These are phyloP conservation scores for Parachlorella kessleri DNA, from an alignment of 139 green algal species.

Conservation along the genomic window DNA sequence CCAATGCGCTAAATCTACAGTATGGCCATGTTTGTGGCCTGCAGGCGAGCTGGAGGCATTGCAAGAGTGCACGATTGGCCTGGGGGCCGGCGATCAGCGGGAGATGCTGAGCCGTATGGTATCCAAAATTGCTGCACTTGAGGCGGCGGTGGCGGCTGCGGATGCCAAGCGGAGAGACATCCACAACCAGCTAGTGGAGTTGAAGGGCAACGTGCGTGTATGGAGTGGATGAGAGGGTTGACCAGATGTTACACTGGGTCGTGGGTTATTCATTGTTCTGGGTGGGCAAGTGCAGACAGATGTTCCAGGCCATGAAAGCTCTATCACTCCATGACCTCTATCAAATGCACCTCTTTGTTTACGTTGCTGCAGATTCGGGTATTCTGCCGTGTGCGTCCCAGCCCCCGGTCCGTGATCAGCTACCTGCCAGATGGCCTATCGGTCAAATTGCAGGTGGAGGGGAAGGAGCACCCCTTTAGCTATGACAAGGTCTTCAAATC, in stretches of 20 bases:
- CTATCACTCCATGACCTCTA: no score
- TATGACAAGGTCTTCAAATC: slow-evolving; percentile 86
- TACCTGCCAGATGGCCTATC: slow-evolving; percentile 54
- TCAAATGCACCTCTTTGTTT: no score
- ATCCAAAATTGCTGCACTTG: slow-evolving; percentile 63
- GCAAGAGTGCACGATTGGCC: slow-evolving; percentile 53
- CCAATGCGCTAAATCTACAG: no score
- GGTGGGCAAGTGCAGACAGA: no score
- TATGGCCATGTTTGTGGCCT: background rate
- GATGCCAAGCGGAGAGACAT: slow-evolving; percentile 65
- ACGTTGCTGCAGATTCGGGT: slow-evolving; percentile 78
- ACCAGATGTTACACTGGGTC: background rate
- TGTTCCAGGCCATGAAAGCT: background rate
- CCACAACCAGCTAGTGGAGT: slow-evolving; percentile 89
- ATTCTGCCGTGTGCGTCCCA: slow-evolving; percentile 82
- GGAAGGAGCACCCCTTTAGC: slow-evolving; percentile 72
- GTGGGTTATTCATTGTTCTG: no score
- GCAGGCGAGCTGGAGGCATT: slow-evolving; percentile 79
- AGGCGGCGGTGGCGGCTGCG: slow-evolving; percentile 60
- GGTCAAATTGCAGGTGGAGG: slow-evolving; percentile 58
- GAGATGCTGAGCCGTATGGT: slow-evolving; percentile 79
- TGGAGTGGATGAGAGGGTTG: background rate
- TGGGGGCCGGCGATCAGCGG: slow-evolving; percentile 64
- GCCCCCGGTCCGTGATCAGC: slow-evolving; percentile 34
- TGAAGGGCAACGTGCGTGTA: slow-evolving; percentile 78